Conservation (phyloP, 2,329 filamentous ascomycete genomes). For the Claviceps sp. region DNA sequence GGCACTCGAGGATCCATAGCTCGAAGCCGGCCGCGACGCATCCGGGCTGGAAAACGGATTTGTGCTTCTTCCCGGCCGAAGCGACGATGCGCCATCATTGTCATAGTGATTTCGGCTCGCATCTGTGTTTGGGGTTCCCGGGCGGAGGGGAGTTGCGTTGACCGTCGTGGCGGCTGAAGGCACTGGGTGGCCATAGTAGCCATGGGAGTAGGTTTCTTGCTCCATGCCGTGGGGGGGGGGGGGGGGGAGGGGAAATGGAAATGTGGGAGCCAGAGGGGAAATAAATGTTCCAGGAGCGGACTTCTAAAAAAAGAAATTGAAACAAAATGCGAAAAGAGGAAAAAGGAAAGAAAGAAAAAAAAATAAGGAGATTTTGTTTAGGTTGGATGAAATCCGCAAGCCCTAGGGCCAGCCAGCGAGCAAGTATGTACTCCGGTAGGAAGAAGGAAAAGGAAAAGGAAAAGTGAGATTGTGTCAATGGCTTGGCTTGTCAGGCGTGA, state of each 20-base stretch:
- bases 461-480: no score
- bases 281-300: no score
- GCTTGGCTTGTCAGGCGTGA: no score
- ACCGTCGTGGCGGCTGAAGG: constrained; percentile 25
- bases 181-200: constrained; percentile 15
- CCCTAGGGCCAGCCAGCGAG: no score
- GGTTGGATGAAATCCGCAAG: no score
- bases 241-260: neutral
- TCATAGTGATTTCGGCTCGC: constrained; percentile 28
- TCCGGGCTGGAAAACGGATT: constrained; percentile 35
- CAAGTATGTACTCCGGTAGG: no score
- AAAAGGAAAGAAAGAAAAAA: neutral
- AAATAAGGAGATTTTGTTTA: no score
- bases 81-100: constrained; percentile 23
- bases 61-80: constrained; percentile 14
- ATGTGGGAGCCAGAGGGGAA: no score
- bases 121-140: constrained; percentile 29
- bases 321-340: neutral
- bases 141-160: constrained; percentile 25
- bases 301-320: neutral
- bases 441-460: no score
- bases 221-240: constrained; percentile 13
- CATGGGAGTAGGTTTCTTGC: constrained; percentile 11
- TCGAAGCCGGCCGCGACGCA: constrained; percentile 32
- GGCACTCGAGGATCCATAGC: constrained; percentile 31